Percentiles rank a stretch among this genome's conserved stretches.
Conservation (phyloP, 73 alveolate species). For the Tetrahymena malaccensis region DNA sequence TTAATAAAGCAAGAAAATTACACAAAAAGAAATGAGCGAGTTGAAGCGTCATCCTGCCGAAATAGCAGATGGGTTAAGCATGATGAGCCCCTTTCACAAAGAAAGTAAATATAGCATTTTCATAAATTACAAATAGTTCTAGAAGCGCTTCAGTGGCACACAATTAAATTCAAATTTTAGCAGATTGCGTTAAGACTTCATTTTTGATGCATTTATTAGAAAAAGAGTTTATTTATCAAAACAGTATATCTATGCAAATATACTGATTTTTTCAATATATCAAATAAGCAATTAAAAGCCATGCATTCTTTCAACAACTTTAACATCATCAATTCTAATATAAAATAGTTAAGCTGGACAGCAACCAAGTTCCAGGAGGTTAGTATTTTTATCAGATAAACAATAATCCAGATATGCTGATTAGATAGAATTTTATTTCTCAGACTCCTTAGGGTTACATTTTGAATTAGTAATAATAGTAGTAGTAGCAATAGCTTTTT, state of each 20-base stretch:
- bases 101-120: background rate
- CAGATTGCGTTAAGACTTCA: background rate
- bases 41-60: background rate
- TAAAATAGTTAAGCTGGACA: background rate
- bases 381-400: background rate
- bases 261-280: background rate
- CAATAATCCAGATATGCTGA: background rate
- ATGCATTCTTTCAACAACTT: background rate
- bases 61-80: background rate
- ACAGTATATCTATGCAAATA: background rate
- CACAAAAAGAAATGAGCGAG: background rate
- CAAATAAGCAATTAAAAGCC: background rate
- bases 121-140: background rate
- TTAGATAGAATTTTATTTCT: background rate
- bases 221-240: background rate
- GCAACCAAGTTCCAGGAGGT: background rate
- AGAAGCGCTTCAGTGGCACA: background rate
- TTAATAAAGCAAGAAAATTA: background rate
- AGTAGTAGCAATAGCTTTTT: background rate
- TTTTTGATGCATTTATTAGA: background rate
- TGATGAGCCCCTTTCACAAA: background rate
- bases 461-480: background rate
- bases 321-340: background rate
- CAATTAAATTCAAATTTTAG: background rate
- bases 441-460: background rate